A percentile compares a stretch with the other conserved stretches of the same genome.
Evolutionary conservation across 2,329 filamentous ascomycete genomes (phyloP).

Genomic region (Microcyclosporella mali): DNA sequence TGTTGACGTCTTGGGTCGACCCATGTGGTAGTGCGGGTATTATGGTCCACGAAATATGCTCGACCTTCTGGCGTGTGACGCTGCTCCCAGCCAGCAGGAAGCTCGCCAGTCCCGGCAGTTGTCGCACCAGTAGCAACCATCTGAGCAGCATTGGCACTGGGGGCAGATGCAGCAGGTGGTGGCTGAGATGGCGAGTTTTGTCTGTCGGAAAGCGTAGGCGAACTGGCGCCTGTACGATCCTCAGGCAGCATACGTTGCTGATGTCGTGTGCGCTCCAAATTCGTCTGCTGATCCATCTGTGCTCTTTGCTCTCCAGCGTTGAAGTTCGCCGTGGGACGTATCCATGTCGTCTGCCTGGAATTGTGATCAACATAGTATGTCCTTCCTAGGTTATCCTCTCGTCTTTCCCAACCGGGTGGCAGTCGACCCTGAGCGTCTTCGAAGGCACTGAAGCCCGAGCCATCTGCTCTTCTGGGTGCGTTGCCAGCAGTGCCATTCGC

Average conservation of each 20-base stretch:
- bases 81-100: constrained; percentile 95
- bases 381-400: constrained; percentile 88
- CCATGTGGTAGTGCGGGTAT: constrained; percentile 96
- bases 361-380: constrained; percentile 99
- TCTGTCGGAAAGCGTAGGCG: constrained; percentile 60
- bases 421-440: constrained; percentile 92
- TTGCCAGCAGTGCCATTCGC: constrained; percentile 22
- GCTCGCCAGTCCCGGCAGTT: constrained; percentile 86
- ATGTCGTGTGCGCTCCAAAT: constrained; percentile 86
- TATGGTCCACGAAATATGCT: constrained; percentile 97
- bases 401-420: constrained; percentile 89
- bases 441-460: constrained; percentile 72
- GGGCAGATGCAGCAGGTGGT: constrained; percentile 33
- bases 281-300: constrained; percentile 82
- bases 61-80: constrained; percentile 90
- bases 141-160: constrained; percentile 50
- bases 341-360: constrained; percentile 94
- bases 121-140: constrained; percentile 96
- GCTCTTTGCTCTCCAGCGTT: constrained; percentile 69
- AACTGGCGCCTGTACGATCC: constrained; percentile 88
- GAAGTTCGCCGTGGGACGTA: constrained; percentile 71
- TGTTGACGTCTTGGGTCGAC: constrained; percentile 95
- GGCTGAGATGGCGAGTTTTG: constrained; percentile 30
- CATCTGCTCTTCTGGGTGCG: constrained; percentile 35
- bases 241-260: constrained; percentile 94